Conservation (phyloP, 1,139 yeast genomes). For the Suhomyces terraborum region DNA sequence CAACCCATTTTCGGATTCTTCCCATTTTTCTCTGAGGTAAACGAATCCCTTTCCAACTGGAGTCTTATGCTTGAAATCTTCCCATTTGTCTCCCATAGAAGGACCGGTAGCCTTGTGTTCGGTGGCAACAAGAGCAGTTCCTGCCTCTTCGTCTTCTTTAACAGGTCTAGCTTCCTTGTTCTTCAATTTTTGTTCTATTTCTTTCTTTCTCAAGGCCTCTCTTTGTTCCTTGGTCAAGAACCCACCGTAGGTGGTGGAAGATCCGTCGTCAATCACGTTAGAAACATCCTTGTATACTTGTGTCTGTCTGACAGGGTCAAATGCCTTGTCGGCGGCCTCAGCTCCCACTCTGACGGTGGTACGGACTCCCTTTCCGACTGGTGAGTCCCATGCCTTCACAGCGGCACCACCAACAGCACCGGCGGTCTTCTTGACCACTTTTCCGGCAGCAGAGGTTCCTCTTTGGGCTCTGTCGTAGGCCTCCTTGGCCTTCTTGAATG, state of each 20-base stretch:
- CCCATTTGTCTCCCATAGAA: slow-evolving; percentile 68
- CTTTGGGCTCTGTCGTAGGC: slow-evolving; percentile 87
- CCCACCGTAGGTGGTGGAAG: slow-evolving; percentile 88
- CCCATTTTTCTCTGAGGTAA: slow-evolving; percentile 73
- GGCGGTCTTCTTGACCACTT: slow-evolving; percentile 87
- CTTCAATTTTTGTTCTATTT: slow-evolving; percentile 47
- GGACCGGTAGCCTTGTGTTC: slow-evolving; percentile 76
- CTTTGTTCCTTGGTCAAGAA: slow-evolving; percentile 86
- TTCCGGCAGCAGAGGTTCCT: slow-evolving; percentile 79
- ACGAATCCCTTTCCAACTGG: slow-evolving; percentile 68
- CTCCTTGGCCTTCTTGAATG: slow-evolving; percentile 89
- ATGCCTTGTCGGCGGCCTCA: slow-evolving; percentile 78
- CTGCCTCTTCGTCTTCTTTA: slow-evolving; percentile 83
- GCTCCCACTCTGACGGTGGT: slow-evolving; percentile 79
- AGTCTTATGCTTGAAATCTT: slow-evolving; percentile 65
- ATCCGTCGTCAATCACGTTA: slow-evolving; percentile 89
- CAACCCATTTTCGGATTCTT: slow-evolving; percentile 93
- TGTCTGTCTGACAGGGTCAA: slow-evolving; percentile 93
- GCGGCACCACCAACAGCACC: slow-evolving; percentile 91
- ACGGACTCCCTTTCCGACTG: slow-evolving; percentile 86
- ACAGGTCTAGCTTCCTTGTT: slow-evolving; percentile 57
- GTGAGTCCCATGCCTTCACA: slow-evolving; percentile 93
- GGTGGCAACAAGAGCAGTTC: slow-evolving; percentile 78
- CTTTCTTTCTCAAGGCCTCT: slow-evolving; percentile 69
- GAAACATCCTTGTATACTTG: slow-evolving; percentile 86